phyloP scores from a whole-genome alignment of 2,329 filamentous ascomycete species.

The Aspergillus viridinutans region DNA sequence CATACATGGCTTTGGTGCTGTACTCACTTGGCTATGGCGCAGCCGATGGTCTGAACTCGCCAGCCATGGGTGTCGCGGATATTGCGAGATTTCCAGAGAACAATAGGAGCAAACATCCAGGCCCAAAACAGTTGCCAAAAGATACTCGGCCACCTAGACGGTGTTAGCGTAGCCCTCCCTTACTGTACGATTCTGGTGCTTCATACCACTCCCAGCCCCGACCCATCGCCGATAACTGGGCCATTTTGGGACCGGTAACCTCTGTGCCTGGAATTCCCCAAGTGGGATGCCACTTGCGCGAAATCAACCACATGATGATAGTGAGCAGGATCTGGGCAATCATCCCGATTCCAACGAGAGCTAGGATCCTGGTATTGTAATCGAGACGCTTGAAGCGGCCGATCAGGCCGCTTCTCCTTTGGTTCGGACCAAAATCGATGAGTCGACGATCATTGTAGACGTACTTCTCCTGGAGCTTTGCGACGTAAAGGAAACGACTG shows the following conservation, averaged over 20 bases:
- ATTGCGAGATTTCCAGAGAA: slow-evolving; percentile 58
- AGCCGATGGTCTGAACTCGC: slow-evolving; percentile 58
- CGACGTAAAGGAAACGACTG: slow-evolving; percentile 57
- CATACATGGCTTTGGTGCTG: slow-evolving; percentile 15
- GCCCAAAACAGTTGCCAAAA: slow-evolving; percentile 24
- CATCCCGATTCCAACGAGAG: slow-evolving; percentile 53
- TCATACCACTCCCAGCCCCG: slow-evolving; percentile 61
- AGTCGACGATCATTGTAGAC: slow-evolving; percentile 18
- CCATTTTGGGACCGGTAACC: slow-evolving; percentile 45
- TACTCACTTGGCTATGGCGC: slow-evolving; percentile 42
- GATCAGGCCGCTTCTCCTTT: slow-evolving; percentile 15
- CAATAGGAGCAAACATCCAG: slow-evolving; percentile 16
- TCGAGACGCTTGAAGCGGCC: slow-evolving; percentile 20
- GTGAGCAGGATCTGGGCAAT: slow-evolving; percentile 56
- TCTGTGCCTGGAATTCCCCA: slow-evolving; percentile 49
- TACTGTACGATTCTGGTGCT: background rate
- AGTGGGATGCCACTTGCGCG: slow-evolving; percentile 60
- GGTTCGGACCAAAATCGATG: slow-evolving; percentile 2
- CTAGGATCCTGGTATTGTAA: slow-evolving; percentile 22
- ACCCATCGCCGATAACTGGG: slow-evolving; percentile 35
- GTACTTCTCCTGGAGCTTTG: slow-evolving; percentile 51
- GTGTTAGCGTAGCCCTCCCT: background rate
- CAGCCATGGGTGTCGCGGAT: slow-evolving; percentile 64
- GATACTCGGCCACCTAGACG: slow-evolving; percentile 23
- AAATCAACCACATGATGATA: slow-evolving; percentile 58